Evolutionary conservation across 2,329 filamentous ascomycete species (phyloP).

Genomic region (Colletotrichum somersetense): DNA sequence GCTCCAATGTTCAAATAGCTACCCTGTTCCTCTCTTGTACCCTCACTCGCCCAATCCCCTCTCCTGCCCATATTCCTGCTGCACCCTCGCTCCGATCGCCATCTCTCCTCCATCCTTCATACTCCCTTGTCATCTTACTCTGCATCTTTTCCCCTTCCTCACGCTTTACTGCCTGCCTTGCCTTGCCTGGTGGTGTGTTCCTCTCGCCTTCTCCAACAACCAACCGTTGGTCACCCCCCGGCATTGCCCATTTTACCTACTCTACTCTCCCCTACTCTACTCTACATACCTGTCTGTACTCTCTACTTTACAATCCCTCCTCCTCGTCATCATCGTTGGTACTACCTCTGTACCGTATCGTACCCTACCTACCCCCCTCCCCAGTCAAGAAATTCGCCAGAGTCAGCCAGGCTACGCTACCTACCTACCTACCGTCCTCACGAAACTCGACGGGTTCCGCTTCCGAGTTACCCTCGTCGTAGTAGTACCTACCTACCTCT

Average conservation of each 20-base stretch:
- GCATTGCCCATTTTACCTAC: not conserved
- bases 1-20: conserved; percentile 52
- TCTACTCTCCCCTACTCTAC: not conserved
- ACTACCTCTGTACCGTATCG: too few species aligned
- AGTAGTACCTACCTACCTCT: conserved; percentile 28
- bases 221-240: conserved; percentile 15
- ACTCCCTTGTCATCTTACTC: conserved; percentile 40
- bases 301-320: not conserved
- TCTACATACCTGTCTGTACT: not conserved
- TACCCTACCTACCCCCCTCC: not conserved
- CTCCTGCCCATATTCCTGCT: conserved; percentile 36
- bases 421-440: conserved; percentile 44
- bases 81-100: conserved; percentile 46
- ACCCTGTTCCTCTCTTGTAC: conserved; percentile 47
- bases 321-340: not conserved
- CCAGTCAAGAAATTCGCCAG: conserved; percentile 14
- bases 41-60: conserved; percentile 45
- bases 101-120: conserved; percentile 40
- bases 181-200: conserved; percentile 12
- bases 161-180: not conserved
- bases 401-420: conserved; percentile 11
- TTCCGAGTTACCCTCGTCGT: conserved; percentile 47
- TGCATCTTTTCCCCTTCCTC: conserved; percentile 34
- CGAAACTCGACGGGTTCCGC: conserved; percentile 52
- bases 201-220: conserved; percentile 21